Evolutionary conservation across 345 rosid species (phyloP).

Genomic region (Ceriops decandra): DNA sequence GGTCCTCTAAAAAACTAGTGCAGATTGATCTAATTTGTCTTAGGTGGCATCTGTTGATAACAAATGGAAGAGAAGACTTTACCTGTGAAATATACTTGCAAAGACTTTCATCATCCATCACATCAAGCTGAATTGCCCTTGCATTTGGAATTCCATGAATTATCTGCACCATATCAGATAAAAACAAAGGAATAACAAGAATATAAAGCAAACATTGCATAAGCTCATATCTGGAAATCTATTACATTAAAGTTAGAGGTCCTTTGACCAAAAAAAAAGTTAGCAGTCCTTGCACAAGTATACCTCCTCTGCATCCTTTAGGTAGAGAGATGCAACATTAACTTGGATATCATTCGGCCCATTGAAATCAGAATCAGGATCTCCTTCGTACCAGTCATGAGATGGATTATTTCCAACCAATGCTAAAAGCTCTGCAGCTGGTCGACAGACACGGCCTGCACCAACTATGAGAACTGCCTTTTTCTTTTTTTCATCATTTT

Average conservation of each 20-base stretch:
- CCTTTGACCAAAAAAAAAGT: neutral
- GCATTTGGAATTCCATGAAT: slow-evolving; percentile 73
- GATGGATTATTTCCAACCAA: slow-evolving; percentile 50
- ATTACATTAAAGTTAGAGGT: neutral
- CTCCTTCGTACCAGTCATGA: slow-evolving; percentile 38
- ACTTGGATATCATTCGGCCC: slow-evolving; percentile 54
- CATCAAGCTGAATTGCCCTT: slow-evolving; percentile 69
- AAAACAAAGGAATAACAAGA: slow-evolving; percentile 6
- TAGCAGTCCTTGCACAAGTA: neutral
- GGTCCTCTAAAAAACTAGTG: neutral
- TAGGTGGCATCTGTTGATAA: neutral
- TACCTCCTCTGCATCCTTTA: slow-evolving; percentile 97
- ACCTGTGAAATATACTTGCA: slow-evolving; percentile 71
- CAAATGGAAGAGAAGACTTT: slow-evolving; percentile 1
- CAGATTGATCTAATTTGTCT: neutral
- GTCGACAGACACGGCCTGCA: slow-evolving; percentile 90
- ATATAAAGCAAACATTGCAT: neutral
- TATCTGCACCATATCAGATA: slow-evolving; percentile 38
- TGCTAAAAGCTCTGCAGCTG: slow-evolving; percentile 74
- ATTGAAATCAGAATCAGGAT: slow-evolving; percentile 35
- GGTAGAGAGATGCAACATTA: slow-evolving; percentile 77
- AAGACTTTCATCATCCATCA: slow-evolving; percentile 62
- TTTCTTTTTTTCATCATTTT: slow-evolving; percentile 32
- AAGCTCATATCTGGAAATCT: neutral
- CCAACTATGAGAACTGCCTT: slow-evolving; percentile 72